Evolutionary conservation across 2,329 filamentous ascomycete species (phyloP).

Genomic region (Ophiostoma ips): DNA sequence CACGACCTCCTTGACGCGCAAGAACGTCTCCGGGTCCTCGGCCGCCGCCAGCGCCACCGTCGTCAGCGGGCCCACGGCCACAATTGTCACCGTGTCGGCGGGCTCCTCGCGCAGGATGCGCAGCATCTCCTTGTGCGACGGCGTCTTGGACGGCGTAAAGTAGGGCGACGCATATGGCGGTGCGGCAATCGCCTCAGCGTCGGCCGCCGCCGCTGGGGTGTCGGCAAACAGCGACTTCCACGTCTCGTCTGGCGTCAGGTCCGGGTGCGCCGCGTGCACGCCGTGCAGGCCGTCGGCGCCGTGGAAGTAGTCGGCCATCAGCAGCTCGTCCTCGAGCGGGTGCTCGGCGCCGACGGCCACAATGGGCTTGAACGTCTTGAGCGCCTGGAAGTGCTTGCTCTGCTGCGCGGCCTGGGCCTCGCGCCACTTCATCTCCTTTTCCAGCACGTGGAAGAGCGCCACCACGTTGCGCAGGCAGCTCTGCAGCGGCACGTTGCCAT

Average conservation of each 20-base stretch:
- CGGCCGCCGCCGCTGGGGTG: slow-evolving; percentile 20
- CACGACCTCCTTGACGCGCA: slow-evolving; percentile 78
- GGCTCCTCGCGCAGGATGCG: slow-evolving; percentile 71
- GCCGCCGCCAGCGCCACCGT: slow-evolving; percentile 82
- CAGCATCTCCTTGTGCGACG: slow-evolving; percentile 79
- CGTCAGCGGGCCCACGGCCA: slow-evolving; percentile 83
- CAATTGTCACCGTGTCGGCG: slow-evolving; percentile 71
- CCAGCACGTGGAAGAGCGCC: slow-evolving; percentile 80
- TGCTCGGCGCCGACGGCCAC: slow-evolving; percentile 79
- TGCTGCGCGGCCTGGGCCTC: slow-evolving; percentile 42
- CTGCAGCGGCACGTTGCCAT: slow-evolving; percentile 81
- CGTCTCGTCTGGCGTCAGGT: slow-evolving; percentile 58
- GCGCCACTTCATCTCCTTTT: slow-evolving; percentile 79
- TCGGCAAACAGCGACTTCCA: slow-evolving; percentile 56
- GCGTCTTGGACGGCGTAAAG: slow-evolving; percentile 64
- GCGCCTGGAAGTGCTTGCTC: slow-evolving; percentile 47
- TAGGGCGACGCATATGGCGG: slow-evolving; percentile 33
- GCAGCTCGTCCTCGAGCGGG: slow-evolving; percentile 67
- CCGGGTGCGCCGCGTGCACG: slow-evolving; percentile 57
- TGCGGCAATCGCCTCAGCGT: slow-evolving; percentile 12
- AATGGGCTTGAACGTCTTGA: slow-evolving; percentile 62
- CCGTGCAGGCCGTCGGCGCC: slow-evolving; percentile 64
- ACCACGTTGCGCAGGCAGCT: slow-evolving; percentile 71
- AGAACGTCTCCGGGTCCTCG: slow-evolving; percentile 76
- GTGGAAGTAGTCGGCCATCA: slow-evolving; percentile 79